Percentiles rank a stretch among this genome's conserved stretches.
These are phyloP conservation scores for Porphyrellus cyaneotinctus DNA, from an alignment of 768 basidiomycete species.

Conservation along the genomic window DNA sequence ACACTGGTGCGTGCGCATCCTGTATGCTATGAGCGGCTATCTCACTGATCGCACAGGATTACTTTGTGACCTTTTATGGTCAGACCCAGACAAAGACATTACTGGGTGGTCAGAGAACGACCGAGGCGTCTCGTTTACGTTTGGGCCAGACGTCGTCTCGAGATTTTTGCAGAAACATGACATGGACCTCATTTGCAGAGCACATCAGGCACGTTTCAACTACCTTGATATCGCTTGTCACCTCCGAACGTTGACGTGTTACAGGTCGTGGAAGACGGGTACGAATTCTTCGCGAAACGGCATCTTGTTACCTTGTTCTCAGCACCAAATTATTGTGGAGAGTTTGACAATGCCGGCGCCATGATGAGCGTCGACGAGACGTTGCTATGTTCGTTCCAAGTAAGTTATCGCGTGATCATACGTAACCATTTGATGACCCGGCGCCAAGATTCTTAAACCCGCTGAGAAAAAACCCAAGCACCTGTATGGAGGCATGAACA, in stretches of 20 bases:
- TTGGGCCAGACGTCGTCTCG: conserved; percentile 96
- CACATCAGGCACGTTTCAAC: conserved; percentile 76
- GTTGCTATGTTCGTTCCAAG: conserved; percentile 96
- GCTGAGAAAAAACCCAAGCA: conserved; percentile 98
- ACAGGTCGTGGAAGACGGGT: conserved; percentile 97
- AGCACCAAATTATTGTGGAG: conserved; percentile 91
- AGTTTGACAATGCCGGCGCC: conserved; percentile 98
- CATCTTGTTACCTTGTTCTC: conserved; percentile 97
- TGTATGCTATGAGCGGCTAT: neutral
- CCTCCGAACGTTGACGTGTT: conserved; percentile 1
- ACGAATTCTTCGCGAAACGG: conserved; percentile 98
- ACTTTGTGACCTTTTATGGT: conserved; percentile 96
- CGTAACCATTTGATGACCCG: neutral
- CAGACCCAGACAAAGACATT: conserved; percentile 99
- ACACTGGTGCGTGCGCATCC: conserved; percentile 65
- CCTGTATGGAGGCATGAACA: conserved; percentile 82
- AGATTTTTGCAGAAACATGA: conserved; percentile 99
- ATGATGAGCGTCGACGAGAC: conserved; percentile 99
- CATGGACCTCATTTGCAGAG: conserved; percentile 98
- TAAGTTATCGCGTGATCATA: conserved; percentile 34
- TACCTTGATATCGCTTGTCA: neutral
- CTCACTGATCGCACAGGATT: conserved; percentile 51
- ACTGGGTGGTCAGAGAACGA: conserved; percentile 99
- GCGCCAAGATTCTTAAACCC: conserved; percentile 86
- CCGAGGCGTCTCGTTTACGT: conserved; percentile 97